These are phyloP conservation scores for Globisporangium orthogonon DNA, from an alignment of 352 stramenopile genomes.

Conservation along the genomic window DNA sequence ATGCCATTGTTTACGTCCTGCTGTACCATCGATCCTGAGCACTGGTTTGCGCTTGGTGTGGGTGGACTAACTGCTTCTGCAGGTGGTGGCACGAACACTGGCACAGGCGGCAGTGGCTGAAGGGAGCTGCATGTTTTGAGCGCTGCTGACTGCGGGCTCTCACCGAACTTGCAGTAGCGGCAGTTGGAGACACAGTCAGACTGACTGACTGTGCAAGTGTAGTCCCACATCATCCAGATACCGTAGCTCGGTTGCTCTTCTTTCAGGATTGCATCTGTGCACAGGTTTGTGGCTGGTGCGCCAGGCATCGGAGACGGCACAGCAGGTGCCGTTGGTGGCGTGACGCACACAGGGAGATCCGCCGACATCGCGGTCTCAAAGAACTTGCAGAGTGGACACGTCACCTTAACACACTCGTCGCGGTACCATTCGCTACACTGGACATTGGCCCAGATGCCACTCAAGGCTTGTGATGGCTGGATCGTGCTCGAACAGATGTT, in stretches of 20 bases:
- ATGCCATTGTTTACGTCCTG: constrained; percentile 5
- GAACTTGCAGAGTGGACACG: constrained; percentile 10
- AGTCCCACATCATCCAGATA: constrained; percentile 12
- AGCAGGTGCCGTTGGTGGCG: background rate
- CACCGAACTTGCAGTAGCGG: constrained; percentile 11
- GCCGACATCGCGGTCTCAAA: constrained; percentile 1
- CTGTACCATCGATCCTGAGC: background rate
- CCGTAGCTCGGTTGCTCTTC: constrained; percentile 5
- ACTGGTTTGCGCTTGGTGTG: constrained; percentile 6
- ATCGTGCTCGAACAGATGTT: constrained; percentile 7
- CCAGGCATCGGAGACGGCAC: background rate
- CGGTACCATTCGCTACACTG: constrained; percentile 8
- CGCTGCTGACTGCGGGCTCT: constrained; percentile 1
- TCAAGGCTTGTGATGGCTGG: constrained; percentile 3
- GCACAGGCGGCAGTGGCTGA: background rate
- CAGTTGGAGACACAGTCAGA: constrained; percentile 8
- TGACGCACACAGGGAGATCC: constrained; percentile 2
- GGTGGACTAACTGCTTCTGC: background rate
- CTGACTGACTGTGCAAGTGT: constrained; percentile 2
- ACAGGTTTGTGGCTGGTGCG: constrained; percentile 4
- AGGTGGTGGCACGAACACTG: constrained; percentile 1
- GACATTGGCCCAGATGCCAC: constrained; percentile 13
- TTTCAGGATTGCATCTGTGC: constrained; percentile 5
- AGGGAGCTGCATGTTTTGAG: constrained; percentile 8
- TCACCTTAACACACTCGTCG: constrained; percentile 5